Conservation (phyloP, 257 asterid species). For the Handroanthus guayacan region DNA sequence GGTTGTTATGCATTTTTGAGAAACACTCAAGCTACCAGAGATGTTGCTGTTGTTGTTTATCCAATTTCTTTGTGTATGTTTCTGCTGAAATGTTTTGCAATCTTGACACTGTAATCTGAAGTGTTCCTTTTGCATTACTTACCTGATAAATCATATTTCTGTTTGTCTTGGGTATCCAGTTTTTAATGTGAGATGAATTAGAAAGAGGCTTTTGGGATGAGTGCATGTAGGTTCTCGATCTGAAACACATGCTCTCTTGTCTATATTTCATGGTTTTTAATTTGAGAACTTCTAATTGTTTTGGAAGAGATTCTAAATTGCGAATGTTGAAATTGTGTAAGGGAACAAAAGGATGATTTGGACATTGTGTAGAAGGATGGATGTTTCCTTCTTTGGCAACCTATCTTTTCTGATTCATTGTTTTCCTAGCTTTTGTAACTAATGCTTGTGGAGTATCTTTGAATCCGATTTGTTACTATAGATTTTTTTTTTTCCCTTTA, state of each 20-base stretch:
- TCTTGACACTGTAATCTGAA: background rate
- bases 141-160: background rate
- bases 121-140: background rate
- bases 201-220: constrained; percentile 26
- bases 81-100: constrained; percentile 15
- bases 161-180: constrained; percentile 1
- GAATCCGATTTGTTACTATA: background rate
- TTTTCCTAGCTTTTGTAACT: constrained; percentile 7
- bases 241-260: background rate
- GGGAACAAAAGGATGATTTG: background rate
- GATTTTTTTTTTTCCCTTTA: background rate
- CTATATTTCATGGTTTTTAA: constrained; percentile 5
- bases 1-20: background rate
- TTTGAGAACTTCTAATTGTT: background rate
- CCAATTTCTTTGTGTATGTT: background rate
- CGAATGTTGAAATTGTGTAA: background rate
- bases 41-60: constrained; percentile 15
- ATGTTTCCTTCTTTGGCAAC: background rate
- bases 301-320: background rate
- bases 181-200: constrained; percentile 20
- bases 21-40: constrained; percentile 3
- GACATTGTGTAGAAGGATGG: background rate
- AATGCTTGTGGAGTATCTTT: background rate
- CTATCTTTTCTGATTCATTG: background rate
- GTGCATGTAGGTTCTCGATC: constrained; percentile 12